These are phyloP conservation scores for Actinidia arguta DNA, from an alignment of 179 eudicot genomes.

Conservation along the genomic window DNA sequence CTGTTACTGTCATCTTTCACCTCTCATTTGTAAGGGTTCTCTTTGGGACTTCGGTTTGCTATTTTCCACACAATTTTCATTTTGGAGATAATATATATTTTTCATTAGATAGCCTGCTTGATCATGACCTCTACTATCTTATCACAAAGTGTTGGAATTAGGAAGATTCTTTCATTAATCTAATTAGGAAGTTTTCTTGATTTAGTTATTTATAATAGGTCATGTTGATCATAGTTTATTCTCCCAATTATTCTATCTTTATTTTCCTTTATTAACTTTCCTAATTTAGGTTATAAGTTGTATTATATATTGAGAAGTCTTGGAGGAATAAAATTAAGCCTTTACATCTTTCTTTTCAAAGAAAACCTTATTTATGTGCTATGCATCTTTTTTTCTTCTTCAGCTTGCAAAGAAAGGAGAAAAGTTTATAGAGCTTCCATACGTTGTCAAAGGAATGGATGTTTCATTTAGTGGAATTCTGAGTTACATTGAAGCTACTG, in stretches of 20 bases:
- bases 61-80: not conserved
- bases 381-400: constrained; percentile 19
- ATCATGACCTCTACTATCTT: not conserved
- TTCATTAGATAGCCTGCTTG: not conserved
- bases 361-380: not conserved
- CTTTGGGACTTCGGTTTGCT: not conserved
- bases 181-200: too few relatives aligned
- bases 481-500: constrained; percentile 86
- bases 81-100: not conserved
- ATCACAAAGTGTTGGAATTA: not conserved
- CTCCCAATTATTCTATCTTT: too few relatives aligned
- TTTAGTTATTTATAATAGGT: too few relatives aligned
- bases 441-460: constrained; percentile 98
- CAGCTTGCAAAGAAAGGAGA: constrained; percentile 98
- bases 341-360: too few relatives aligned
- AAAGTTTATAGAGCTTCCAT: constrained; percentile 89
- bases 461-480: constrained; percentile 95
- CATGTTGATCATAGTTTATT: too few relatives aligned
- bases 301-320: too few relatives aligned
- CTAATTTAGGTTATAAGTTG: too few relatives aligned
- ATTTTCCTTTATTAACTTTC: too few relatives aligned
- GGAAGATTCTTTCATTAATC: too few relatives aligned
- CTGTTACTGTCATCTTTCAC: too few relatives aligned
- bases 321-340: too few relatives aligned
- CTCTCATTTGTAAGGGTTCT: not conserved